Evolutionary conservation across 345 rosid genomes (phyloP), one percentile per base, ranked within the genome.

Genomic region (Clausena lansium): DNA sequence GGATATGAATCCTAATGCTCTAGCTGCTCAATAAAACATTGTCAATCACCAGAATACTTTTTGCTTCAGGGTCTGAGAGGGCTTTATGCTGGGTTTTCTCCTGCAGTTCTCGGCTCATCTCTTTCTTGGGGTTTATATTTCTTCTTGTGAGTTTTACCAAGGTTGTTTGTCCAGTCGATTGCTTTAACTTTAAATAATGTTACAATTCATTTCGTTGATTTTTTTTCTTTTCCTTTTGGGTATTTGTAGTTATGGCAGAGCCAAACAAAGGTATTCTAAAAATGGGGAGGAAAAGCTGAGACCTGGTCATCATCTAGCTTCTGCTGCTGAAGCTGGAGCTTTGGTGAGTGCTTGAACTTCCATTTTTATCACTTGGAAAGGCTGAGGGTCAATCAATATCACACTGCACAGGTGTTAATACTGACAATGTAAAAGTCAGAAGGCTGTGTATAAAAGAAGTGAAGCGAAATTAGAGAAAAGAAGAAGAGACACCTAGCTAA

Each of bases 251-350:
- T 95, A 95, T 81, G 90, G 96, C 65, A 90, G 92, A 86, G 97
- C 97, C 69, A 95, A 92, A 73, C 79, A 91, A 75, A 90, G 98
- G 84, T 93, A 95, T 76, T 88, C 90, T 66, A 83, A 69, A 82
- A 84, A 72, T 78, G 87, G 89, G 82, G 91, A 90, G 33, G 89
- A 82, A 74, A 89, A 81, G 77, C 84, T 92, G 75, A 90, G 88
- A 64, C 89, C 98, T 54, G 82, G 85, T 74, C 91, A 91, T 80
- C 98, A 95, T 85, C 94, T 95, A 73, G 93, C 91, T 83, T 90
- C 97, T 79, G 97, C 99, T 75, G 98, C 99, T 65, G 98, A 95
- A 88, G 97, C 98, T 55, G 97, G 99, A 77, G 94, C 85, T 81
- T 83, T 95, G 93, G 99, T 95, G 60, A 86, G 93, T 81, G 57